Evolutionary conservation across 257 asterid genomes (phyloP).

Genomic region (Schizonepeta tenuifolia): DNA sequence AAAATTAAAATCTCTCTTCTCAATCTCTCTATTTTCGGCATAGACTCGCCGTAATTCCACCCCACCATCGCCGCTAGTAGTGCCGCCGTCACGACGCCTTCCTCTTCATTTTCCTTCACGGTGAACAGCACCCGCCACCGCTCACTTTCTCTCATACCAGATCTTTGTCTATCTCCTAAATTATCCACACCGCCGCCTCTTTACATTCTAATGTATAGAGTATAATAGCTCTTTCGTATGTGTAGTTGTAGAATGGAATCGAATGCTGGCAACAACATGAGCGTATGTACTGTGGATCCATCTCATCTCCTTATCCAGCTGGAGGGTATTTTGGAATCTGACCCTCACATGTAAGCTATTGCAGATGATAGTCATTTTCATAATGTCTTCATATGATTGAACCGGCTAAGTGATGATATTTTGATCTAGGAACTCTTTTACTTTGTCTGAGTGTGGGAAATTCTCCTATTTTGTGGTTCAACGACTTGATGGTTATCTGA

Average conservation of each 20-base stretch:
- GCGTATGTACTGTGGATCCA: conserved; percentile 29
- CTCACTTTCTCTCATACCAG: no score
- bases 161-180: no score
- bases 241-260: no score
- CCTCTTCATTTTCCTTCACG: no score
- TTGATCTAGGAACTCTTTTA: not conserved
- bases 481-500: not conserved
- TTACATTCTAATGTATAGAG: not conserved
- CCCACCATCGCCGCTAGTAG: no score
- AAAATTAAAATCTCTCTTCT: no score
- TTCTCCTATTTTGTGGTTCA: conserved; percentile 4
- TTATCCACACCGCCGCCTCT: no score
- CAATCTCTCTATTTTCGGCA: no score
- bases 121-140: no score
- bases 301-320: conserved; percentile 57
- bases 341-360: conserved; percentile 62
- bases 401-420: conserved; percentile 4
- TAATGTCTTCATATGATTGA: not conserved
- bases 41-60: no score
- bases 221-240: not conserved
- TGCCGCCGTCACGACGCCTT: no score
- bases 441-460: conserved; percentile 5
- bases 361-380: not conserved
- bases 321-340: conserved; percentile 63
- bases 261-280: conserved; percentile 27